Evolutionary conservation across 164 flowering plant species (phyloP).

Genomic region (Chloranthus sessilifolius): DNA sequence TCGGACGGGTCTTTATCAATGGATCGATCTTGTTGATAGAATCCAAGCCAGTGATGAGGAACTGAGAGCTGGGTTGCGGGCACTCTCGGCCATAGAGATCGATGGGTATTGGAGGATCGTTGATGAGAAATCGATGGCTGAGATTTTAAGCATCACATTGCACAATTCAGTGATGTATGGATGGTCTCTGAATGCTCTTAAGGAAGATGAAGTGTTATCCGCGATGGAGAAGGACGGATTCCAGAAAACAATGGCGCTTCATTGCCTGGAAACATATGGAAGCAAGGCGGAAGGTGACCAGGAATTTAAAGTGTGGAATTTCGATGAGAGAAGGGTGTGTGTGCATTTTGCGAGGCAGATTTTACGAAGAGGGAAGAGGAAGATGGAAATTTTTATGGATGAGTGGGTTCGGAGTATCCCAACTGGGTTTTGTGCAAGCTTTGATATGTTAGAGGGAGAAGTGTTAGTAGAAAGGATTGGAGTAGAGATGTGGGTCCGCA

Average conservation of each 20-base stretch:
- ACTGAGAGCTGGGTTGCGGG: constrained; percentile 47
- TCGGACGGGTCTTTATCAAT: constrained; percentile 37
- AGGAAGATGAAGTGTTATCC: constrained; percentile 49
- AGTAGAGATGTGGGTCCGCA: constrained; percentile 58
- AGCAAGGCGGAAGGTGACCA: constrained; percentile 30
- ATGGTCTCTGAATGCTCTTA: constrained; percentile 62
- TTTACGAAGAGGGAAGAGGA: constrained; percentile 58
- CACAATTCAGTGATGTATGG: constrained; percentile 52
- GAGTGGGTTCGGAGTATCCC: constrained; percentile 67
- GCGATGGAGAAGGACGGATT: constrained; percentile 64
- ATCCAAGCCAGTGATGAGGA: constrained; percentile 93
- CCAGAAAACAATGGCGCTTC: constrained; percentile 38
- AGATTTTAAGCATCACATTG: constrained; percentile 47
- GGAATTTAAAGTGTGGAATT: constrained; percentile 37
- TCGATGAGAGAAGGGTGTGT: constrained; percentile 66
- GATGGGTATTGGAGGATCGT: constrained; percentile 83
- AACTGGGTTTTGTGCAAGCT: constrained; percentile 48
- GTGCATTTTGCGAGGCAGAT: constrained; percentile 65
- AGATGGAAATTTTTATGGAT: constrained; percentile 63
- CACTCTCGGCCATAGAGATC: constrained; percentile 78
- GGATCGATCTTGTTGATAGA: constrained; percentile 64
- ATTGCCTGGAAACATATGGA: constrained; percentile 63
- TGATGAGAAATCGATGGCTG: constrained; percentile 60
- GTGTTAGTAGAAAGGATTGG: constrained; percentile 77
- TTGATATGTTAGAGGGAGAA: constrained; percentile 91